phyloP scores from a whole-genome alignment of 352 stramenopile species.

The Pythium phragmiticola region DNA sequence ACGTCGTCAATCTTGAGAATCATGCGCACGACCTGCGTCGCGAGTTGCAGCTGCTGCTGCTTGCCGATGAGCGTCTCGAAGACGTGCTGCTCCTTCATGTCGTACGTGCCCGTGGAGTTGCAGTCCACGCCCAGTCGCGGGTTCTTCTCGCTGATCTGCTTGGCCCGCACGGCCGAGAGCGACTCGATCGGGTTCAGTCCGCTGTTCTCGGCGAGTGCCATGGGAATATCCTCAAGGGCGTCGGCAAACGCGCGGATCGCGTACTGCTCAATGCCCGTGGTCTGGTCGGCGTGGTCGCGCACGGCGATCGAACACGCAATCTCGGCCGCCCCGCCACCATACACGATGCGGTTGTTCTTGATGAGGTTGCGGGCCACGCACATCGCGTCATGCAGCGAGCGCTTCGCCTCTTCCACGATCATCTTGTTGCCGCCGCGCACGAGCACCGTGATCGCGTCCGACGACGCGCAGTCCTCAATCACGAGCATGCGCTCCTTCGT shows the following conservation, averaged over 20 bases:
- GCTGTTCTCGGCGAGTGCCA: slow-evolving; percentile 99
- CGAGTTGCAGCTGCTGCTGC: slow-evolving; percentile 98
- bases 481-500: slow-evolving; percentile 98
- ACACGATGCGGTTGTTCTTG: slow-evolving; percentile 99
- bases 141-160: slow-evolving; percentile 94
- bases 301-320: slow-evolving; percentile 97
- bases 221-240: slow-evolving; percentile 99
- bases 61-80: slow-evolving; percentile 99
- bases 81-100: slow-evolving; percentile 99
- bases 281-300: slow-evolving; percentile 82
- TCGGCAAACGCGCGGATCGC: slow-evolving; percentile 98
- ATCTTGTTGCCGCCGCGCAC: slow-evolving; percentile 99
- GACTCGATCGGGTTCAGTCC: slow-evolving; percentile 97
- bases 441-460: slow-evolving; percentile 97
- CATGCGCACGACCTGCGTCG: slow-evolving; percentile 99
- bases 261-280: slow-evolving; percentile 93
- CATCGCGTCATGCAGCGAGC: slow-evolving; percentile 99
- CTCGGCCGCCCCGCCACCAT: slow-evolving; percentile 97
- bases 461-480: slow-evolving; percentile 98
- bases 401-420: slow-evolving; percentile 99
- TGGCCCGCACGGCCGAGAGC: slow-evolving; percentile 96
- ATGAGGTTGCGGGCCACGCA: slow-evolving; percentile 99
- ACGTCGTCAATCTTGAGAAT: slow-evolving; percentile 99
- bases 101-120: slow-evolving; percentile 90
- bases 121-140: slow-evolving; percentile 96